Base-by-base conservation (phyloP, 169 alveolate genomes). In the Cryptosporidium ubiquitum region DNA sequence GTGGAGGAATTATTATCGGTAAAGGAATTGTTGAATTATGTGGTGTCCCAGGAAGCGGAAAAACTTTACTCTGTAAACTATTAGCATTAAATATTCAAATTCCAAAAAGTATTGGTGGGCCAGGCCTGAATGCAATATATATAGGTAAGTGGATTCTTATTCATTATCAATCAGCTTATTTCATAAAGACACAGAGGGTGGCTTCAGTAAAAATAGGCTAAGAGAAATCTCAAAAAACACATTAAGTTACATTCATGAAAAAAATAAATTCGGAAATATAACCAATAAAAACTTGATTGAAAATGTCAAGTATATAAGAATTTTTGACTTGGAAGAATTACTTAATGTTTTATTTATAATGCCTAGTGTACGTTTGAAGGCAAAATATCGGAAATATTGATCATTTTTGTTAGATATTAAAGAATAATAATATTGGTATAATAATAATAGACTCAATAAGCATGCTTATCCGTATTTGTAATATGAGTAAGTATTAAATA, bases 391-490 rank as follows among this genome's bases (percentile, higher is more conserved):
- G 69, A 60, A 33, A 52, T 55, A 33, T 31, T 29, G 6, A 26
- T 10, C 29, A 57, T 55, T 18, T 37, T 42, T 23, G 14, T 39
- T 79, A 79, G 89, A 64, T 61, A 23, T 79, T 75, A 20, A 79
- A 29, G 35, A 55, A 61, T 9, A 79, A 79, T 44, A 79, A 61
- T 39, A 47, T 79, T n/a, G 89, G 89, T 6, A 37, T 79, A 7
- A 61, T 79, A 79, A 79, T 79, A 79, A 79, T 79, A 23, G 89
- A 79, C 14, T 79, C 89, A 40, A 79, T 79, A 42, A 79, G 89
- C 16, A 79, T 79, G 89, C 75, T 79, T 29, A 79, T 79, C 23
- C 68, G 89, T 20, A 79, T 64, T 35, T 79, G 89, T 61, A 40
- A 79, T 79, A 23, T 64, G 20, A 35, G 89, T 79, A 60, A 47